Percentiles rank a stretch among this genome's conserved stretches.
phyloP scores from a whole-genome alignment of 1,284 basidiomycete genomes.

The Athelia psychrophila region DNA sequence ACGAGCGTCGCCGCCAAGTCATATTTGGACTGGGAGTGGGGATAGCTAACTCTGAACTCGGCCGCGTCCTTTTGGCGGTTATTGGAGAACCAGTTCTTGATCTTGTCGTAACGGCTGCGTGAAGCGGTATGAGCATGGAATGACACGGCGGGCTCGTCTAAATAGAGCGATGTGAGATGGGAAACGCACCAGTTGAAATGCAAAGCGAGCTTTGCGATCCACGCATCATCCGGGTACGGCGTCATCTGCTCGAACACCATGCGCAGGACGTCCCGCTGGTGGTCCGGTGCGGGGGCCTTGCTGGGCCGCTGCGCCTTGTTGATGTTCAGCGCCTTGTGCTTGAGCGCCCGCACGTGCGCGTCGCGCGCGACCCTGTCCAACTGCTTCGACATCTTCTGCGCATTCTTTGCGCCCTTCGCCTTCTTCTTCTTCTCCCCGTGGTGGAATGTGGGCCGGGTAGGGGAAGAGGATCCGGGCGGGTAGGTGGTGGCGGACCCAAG shows the following conservation, averaged over 20 bases:
- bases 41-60: neutral
- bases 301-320: neutral
- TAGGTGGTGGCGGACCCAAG: neutral
- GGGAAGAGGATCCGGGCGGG: neutral
- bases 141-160: neutral
- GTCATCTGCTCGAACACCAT: conserved; percentile 1
- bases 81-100: conserved; percentile 2
- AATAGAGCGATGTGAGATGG: too few relatives aligned
- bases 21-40: neutral
- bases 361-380: neutral
- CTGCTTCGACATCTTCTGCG: neutral
- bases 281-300: neutral
- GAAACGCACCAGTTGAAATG: neutral
- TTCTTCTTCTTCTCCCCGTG: neutral
- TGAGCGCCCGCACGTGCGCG: neutral
- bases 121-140: neutral
- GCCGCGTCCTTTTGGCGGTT: neutral
- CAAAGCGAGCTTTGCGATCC: neutral
- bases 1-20: neutral
- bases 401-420: neutral
- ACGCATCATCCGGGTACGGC: conserved; percentile 1
- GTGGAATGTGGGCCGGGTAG: neutral
- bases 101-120: neutral
- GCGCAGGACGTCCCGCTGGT: neutral
- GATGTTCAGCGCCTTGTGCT: neutral